These are phyloP conservation scores for Mortierella polycephala DNA, from an alignment of 371 early-diverging fungal species.

Conservation along the genomic window DNA sequence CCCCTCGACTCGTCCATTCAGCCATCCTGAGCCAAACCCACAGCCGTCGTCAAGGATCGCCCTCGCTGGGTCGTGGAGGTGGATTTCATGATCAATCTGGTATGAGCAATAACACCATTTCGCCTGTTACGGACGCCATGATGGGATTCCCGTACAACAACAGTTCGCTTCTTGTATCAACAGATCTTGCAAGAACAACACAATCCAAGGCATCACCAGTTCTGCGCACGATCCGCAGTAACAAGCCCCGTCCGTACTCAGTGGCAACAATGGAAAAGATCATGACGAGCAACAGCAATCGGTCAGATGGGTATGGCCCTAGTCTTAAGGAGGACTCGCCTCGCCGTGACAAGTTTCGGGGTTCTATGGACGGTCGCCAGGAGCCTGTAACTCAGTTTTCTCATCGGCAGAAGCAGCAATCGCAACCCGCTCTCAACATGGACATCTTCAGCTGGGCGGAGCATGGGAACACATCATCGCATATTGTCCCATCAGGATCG, in stretches of 20 bases:
- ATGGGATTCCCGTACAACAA: conserved; percentile 51
- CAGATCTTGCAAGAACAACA: conserved; percentile 9
- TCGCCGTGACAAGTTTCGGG: background rate
- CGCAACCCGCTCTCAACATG: background rate
- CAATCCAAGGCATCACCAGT: background rate
- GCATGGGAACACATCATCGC: background rate
- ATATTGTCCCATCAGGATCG: conserved; percentile 19
- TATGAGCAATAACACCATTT: background rate
- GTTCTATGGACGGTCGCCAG: background rate
- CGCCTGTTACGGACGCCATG: conserved; percentile 10
- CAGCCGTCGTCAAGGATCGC: conserved; percentile 20
- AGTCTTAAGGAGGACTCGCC: background rate
- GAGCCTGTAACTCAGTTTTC: background rate
- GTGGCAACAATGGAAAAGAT: conserved; percentile 48
- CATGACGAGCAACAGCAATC: background rate
- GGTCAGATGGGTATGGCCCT: background rate
- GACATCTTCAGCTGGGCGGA: background rate
- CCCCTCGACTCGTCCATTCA: conserved; percentile 3
- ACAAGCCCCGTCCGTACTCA: conserved; percentile 33
- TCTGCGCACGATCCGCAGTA: conserved; percentile 6
- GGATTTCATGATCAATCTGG: background rate
- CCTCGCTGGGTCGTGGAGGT: conserved; percentile 22
- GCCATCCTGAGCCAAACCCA: conserved; percentile 28
- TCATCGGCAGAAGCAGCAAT: conserved; percentile 3
- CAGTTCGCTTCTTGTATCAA: conserved; percentile 38